Conservation (phyloP, 1,284 basidiomycete species). For the Trichosporon coremiiforme region DNA sequence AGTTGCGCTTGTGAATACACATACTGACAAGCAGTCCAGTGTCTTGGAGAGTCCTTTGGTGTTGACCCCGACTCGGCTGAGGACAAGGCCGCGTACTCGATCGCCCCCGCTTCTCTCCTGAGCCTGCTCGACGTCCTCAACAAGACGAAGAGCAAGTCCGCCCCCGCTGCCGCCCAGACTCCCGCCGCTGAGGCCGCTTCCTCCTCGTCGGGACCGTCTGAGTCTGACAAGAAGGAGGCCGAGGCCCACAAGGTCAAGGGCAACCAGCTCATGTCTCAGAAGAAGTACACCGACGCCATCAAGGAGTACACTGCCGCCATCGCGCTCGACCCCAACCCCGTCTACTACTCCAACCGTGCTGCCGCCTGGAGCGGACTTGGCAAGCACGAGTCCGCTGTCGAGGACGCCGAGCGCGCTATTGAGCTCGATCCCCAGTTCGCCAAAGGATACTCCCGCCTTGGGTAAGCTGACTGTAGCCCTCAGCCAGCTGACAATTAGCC, state of each 20-base stretch:
- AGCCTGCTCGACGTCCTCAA: constrained; percentile 84
- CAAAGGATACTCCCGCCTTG: constrained; percentile 93
- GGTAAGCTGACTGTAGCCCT: constrained; percentile 60
- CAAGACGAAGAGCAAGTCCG: constrained; percentile 68
- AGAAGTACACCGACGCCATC: constrained; percentile 77
- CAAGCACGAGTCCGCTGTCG: constrained; percentile 80
- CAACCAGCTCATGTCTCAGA: constrained; percentile 76
- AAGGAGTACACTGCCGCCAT: constrained; percentile 77
- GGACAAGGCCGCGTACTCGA: constrained; percentile 70
- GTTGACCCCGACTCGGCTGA: constrained; percentile 67
- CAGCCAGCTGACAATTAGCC: constrained; percentile 60
- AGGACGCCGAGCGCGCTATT: constrained; percentile 85
- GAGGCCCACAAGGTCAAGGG: constrained; percentile 81
- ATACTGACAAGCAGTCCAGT: constrained; percentile 68
- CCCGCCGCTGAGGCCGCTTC: constrained; percentile 46
- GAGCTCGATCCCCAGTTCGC: constrained; percentile 83
- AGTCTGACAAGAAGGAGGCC: constrained; percentile 72
- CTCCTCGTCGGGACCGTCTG: constrained; percentile 59
- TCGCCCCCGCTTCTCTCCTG: constrained; percentile 77
- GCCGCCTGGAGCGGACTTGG: constrained; percentile 89
- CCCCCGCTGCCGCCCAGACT: constrained; percentile 29
- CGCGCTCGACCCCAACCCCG: constrained; percentile 68
- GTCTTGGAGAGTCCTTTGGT: constrained; percentile 89
- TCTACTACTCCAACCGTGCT: constrained; percentile 93
- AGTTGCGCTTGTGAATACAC: constrained; percentile 49